Evolutionary conservation across 2,329 filamentous ascomycete species (phyloP).

Genomic region (Penicillium polonicum): DNA sequence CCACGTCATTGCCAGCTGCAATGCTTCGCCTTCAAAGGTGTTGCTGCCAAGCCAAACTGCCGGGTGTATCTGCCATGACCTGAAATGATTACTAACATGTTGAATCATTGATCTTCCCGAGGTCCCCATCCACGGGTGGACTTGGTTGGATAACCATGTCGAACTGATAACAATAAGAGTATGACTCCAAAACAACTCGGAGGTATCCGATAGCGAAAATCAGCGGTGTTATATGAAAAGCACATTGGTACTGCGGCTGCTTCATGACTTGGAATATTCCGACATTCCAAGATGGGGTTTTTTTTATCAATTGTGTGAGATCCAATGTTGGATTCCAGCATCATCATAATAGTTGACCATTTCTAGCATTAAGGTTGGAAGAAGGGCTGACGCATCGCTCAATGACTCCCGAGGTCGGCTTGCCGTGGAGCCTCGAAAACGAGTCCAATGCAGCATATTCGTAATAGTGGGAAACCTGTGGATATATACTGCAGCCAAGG

Average conservation of each 20-base stretch:
- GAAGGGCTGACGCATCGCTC: not conserved
- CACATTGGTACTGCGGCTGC: too few relatives aligned
- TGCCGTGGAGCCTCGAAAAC: not conserved
- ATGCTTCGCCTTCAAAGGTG: not conserved
- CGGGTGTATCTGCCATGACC: not conserved
- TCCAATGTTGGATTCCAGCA: not conserved
- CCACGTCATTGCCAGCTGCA: not conserved
- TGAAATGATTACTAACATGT: not conserved
- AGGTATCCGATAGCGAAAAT: not conserved
- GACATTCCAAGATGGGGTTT: not conserved
- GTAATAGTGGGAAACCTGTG: not conserved
- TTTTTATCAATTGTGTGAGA: not conserved
- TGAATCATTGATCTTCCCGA: too few relatives aligned
- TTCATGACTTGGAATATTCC: not conserved
- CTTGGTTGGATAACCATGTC: not conserved
- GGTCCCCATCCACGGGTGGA: too few relatives aligned
- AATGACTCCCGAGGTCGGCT: not conserved
- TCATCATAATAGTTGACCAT: not conserved
- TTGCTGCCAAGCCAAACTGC: not conserved
- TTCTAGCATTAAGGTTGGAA: not conserved
- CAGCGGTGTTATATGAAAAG: not conserved
- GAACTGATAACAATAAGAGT: not conserved
- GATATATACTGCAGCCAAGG: slow-evolving; percentile 7
- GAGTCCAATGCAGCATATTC: not conserved
- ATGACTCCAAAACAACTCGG: not conserved